Evolutionary conservation across 2,329 filamentous ascomycete genomes (phyloP), one percentile per base, ranked within the genome.

Genomic region (Remersonia thermophila): DNA sequence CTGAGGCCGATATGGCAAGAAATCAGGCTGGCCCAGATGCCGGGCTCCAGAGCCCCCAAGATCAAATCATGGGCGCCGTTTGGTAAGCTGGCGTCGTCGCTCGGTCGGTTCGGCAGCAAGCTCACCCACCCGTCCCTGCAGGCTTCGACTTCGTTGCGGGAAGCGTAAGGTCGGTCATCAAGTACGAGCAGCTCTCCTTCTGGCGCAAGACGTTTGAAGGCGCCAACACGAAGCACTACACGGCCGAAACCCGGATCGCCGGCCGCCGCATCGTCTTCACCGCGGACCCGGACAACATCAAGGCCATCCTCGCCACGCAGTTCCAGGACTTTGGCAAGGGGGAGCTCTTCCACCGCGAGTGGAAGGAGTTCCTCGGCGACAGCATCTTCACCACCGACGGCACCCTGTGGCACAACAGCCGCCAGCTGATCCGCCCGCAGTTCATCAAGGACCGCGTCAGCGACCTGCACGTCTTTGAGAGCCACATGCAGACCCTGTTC

Each of bases 291-390:
- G 84, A 93, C 51, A 94, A 94, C 53, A 81, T 93, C 62, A 93
- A 94, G 57, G 83, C 87, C 5, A 69, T 95, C 15, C 66, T 95
- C n/a, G 83, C 86, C 0, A 81, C 80, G 1, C 84, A 94, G 52
- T 95, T 95, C 52, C 60, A 61, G 28, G 83, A 93, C 52, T 95
- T 78, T 53, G 87, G 86, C 49, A 86, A 94, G 55, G 85, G 86
- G 6, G 60, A 75, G 43, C 58, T 65, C 15, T 93, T 93, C 60
- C 79, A 87, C 49, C 48, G 58, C 7, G 79, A 86, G 35, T 93
- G 81, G 80, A 67, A 73, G 39, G 72, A 77, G 11, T 93, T 83
- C 44, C 62, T 93, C 14, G 82, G 81, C 16, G 71, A 84, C 49
- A 73, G 74, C 59, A 84, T 83, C 63, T 85, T 83, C 57, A 78